Conservation (phyloP, 1,284 basidiomycete species). For the Pyrrhoderma noxium region DNA sequence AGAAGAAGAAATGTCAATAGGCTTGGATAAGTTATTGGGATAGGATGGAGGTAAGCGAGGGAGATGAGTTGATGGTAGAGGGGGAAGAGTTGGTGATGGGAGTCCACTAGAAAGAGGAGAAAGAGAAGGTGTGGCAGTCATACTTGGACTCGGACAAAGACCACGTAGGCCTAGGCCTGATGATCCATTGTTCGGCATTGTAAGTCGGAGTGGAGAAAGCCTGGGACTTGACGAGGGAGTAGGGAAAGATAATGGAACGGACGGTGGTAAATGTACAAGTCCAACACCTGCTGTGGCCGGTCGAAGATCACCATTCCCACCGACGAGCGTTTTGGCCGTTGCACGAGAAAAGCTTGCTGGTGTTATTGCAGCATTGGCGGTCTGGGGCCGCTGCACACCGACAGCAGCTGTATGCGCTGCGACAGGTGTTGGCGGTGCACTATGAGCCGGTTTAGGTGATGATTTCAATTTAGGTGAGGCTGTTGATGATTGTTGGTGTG, state of each 20-base stretch:
- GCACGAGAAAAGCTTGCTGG: constrained; percentile 2
- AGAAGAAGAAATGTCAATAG: not conserved
- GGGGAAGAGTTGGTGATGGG: constrained; percentile 14
- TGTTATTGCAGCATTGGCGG: not conserved
- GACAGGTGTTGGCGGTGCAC: constrained; percentile 13
- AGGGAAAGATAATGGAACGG: constrained; percentile 9
- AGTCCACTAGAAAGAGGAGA: constrained; percentile 15
- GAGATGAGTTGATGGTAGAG: constrained; percentile 2
- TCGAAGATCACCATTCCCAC: not conserved
- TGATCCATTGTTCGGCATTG: constrained; percentile 7
- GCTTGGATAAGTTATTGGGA: not conserved
- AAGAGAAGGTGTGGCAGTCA: constrained; percentile 1
- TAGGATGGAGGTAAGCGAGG: not conserved
- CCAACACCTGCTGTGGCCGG: not conserved
- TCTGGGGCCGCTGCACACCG: constrained; percentile 11
- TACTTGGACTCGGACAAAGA: not conserved
- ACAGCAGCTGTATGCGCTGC: constrained; percentile 1
- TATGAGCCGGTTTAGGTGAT: constrained; percentile 4
- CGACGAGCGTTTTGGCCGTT: not conserved
- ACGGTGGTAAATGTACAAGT: constrained; percentile 2
- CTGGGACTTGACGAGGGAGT: constrained; percentile 10
- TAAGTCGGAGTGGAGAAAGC: not conserved
- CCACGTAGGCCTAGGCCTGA: constrained; percentile 1
- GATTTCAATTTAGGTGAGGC: not conserved
- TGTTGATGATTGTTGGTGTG: not conserved